A percentile compares a stretch with the other conserved stretches of the same genome.
phyloP scores from a whole-genome alignment of 2,329 filamentous ascomycete genomes.

The Triangularia setosa region DNA sequence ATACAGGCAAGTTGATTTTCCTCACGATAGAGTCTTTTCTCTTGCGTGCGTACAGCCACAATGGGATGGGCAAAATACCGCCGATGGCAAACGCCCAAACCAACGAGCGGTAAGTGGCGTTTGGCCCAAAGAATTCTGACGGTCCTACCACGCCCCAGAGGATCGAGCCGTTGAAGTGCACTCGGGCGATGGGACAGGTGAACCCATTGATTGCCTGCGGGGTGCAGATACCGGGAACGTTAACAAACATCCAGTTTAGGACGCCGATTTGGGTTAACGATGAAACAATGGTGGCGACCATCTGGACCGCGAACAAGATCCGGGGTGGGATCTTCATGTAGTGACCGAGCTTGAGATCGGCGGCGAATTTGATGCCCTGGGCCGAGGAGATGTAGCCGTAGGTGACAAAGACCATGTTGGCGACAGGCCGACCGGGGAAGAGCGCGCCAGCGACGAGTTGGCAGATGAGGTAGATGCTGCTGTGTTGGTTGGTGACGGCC shows the following conservation, averaged over 20 bases:
- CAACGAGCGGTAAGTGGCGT: constrained; percentile 69
- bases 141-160: constrained; percentile 88
- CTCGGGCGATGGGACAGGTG: constrained; percentile 79
- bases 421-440: constrained; percentile 80
- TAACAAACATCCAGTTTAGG: constrained; percentile 84
- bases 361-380: constrained; percentile 84
- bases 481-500: constrained; percentile 88
- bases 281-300: constrained; percentile 70
- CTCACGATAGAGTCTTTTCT: constrained; percentile 60
- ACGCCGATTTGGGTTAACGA: constrained; percentile 78
- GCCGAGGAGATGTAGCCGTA: constrained; percentile 88
- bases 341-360: constrained; percentile 81
- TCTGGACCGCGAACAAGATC: constrained; percentile 74
- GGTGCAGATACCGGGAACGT: constrained; percentile 75
- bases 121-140: constrained; percentile 72
- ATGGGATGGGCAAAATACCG: constrained; percentile 65
- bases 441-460: constrained; percentile 78
- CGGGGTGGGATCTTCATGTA: constrained; percentile 84
- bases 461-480: constrained; percentile 80
- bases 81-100: constrained; percentile 81
- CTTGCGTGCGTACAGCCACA: constrained; percentile 67
- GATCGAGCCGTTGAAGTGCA: constrained; percentile 87
- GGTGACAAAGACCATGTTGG: constrained; percentile 91
- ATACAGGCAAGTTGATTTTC: constrained; percentile 76
- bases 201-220: constrained; percentile 79